Evolutionary conservation across 352 stramenopile species (phyloP).

Genomic region (Phytophthora cryptogea): DNA sequence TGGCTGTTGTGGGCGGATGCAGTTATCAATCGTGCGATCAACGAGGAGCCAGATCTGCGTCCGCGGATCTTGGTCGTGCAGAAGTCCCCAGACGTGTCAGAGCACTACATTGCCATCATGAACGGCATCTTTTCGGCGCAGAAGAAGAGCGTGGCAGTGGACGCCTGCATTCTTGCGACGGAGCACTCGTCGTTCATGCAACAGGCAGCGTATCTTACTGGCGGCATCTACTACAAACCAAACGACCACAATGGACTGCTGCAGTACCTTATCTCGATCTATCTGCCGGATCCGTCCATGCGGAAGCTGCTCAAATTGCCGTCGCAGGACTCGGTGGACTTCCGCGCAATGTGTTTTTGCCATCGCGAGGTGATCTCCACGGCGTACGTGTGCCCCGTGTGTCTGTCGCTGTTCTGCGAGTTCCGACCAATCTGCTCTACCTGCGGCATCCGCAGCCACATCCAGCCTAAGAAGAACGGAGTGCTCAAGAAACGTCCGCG

Average conservation of each 20-base stretch:
- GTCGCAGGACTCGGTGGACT: conserved; percentile 87
- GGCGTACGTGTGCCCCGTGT: conserved; percentile 87
- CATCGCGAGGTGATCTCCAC: conserved; percentile 84
- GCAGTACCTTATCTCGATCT: conserved; percentile 89
- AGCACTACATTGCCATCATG: conserved; percentile 92
- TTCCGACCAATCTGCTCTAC: conserved; percentile 89
- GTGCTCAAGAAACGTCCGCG: conserved; percentile 53
- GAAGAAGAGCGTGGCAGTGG: conserved; percentile 84
- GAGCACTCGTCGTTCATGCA: conserved; percentile 90
- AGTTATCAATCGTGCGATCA: conserved; percentile 89
- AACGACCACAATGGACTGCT: conserved; percentile 68
- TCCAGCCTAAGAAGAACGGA: conserved; percentile 71
- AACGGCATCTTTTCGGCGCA: conserved; percentile 91
- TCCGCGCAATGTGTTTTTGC: conserved; percentile 90
- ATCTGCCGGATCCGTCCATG: conserved; percentile 78
- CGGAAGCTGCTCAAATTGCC: conserved; percentile 84
- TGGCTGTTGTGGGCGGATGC: conserved; percentile 7
- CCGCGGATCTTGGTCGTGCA: conserved; percentile 87
- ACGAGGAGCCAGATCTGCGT: conserved; percentile 71
- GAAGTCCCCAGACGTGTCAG: conserved; percentile 81
- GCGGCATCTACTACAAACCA: conserved; percentile 88
- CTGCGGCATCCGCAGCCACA: conserved; percentile 83
- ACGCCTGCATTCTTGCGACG: conserved; percentile 73
- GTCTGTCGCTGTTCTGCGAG: conserved; percentile 88
- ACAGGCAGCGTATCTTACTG: conserved; percentile 85